Evolutionary conservation across 2,329 filamentous ascomycete genomes (phyloP).

Genomic region (Fusarium nodosum): DNA sequence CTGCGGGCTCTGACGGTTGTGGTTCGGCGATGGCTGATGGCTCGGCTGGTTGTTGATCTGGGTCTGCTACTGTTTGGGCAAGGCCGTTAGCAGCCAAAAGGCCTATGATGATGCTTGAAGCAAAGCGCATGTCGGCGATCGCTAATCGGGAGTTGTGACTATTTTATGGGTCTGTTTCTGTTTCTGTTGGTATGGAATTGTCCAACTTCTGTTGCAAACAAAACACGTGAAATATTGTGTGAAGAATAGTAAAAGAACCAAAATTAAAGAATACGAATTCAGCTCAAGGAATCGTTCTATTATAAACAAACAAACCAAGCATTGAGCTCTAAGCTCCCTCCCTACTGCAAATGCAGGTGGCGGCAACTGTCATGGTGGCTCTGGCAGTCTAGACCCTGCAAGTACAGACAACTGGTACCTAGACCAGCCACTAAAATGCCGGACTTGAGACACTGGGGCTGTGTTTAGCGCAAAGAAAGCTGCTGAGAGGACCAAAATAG

Average conservation of each 20-base stretch:
- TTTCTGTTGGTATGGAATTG: neutral
- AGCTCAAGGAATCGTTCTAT: constrained; percentile 26
- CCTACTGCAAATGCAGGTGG: constrained; percentile 19
- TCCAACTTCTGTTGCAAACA: neutral
- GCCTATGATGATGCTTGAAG: constrained; percentile 33
- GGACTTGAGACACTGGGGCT: constrained; percentile 15
- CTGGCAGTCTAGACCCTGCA: constrained; percentile 29
- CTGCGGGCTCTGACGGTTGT: constrained; percentile 29
- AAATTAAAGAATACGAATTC: neutral
- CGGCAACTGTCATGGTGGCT: constrained; percentile 35
- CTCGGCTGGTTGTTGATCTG: constrained; percentile 14
- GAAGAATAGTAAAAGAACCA: neutral
- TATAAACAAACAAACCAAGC: constrained; percentile 2
- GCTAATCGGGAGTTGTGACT: neutral
- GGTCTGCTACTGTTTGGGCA: constrained; percentile 26
- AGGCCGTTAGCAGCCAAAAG: constrained; percentile 36
- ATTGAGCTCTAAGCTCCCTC: constrained; percentile 28
- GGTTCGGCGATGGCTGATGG: constrained; percentile 23
- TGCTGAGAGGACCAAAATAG: constrained; percentile 28
- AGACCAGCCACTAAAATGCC: constrained; percentile 28
- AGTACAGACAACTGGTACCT: constrained; percentile 11
- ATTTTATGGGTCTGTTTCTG: too few relatives aligned
- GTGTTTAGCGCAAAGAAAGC: constrained; percentile 21
- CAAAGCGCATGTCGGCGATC: constrained; percentile 32
- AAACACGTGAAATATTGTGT: neutral